Evolutionary conservation across 2,329 filamentous ascomycete genomes (phyloP).

Genomic region (Monilinia fructigena): DNA sequence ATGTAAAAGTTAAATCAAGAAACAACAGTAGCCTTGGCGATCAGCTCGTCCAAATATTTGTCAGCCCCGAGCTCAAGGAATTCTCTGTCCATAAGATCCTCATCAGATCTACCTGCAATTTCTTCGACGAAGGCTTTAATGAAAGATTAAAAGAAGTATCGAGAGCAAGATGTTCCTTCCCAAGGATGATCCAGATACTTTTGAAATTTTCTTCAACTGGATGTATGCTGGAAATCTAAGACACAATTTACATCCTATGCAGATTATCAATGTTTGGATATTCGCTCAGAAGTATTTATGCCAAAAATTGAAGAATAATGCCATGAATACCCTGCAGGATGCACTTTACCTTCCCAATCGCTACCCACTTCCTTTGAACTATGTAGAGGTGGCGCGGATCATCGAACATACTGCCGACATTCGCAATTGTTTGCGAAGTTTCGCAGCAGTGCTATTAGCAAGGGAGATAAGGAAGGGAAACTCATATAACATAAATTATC

Average conservation of each 20-base stretch:
- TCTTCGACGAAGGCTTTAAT: not conserved
- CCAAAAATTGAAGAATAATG: not conserved
- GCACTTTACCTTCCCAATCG: not conserved
- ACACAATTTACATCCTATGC: not conserved
- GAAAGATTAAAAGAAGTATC: slow-evolving; percentile 23
- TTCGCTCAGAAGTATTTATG: not conserved
- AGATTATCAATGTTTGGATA: not conserved
- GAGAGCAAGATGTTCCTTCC: slow-evolving; percentile 22
- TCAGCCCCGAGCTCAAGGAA: not conserved
- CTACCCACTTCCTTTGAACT: not conserved
- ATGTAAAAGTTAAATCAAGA: too few relatives aligned
- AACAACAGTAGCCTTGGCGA: too few relatives aligned
- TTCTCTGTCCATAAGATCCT: not conserved
- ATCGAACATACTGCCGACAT: not conserved
- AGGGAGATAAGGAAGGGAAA: not conserved
- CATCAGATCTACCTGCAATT: not conserved
- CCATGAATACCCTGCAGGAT: not conserved
- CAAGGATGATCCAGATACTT: slow-evolving; percentile 8
- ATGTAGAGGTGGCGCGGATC: not conserved
- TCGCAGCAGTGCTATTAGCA: not conserved
- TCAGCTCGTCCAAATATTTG: too few relatives aligned
- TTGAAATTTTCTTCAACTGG: slow-evolving; percentile 20
- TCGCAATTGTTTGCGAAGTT: not conserved
- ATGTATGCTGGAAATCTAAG: slow-evolving; percentile 14
- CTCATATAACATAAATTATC: not conserved